A percentile compares a stretch with the other conserved stretches of the same genome.
Conservation (phyloP, 208 protist species). For the Leishmania guyanensis region DNA sequence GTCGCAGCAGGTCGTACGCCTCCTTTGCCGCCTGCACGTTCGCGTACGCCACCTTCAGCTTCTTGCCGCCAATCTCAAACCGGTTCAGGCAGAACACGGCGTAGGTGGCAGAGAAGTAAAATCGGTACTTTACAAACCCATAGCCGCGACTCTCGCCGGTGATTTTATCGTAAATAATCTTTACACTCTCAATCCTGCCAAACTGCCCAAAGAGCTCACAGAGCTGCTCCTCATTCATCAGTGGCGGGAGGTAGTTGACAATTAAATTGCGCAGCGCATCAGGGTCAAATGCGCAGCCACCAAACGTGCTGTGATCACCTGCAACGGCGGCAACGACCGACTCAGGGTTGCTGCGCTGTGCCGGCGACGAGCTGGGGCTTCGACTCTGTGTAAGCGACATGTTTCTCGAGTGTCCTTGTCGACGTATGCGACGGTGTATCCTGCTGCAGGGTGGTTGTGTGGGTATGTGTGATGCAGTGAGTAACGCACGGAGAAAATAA, state of each 20-base stretch:
- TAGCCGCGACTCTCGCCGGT: constrained; percentile 85
- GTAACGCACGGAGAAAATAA: not conserved
- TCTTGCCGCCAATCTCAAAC: constrained; percentile 78
- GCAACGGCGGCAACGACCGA: not conserved
- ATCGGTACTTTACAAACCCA: constrained; percentile 87
- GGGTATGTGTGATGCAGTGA: not conserved
- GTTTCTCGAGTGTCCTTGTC: not conserved
- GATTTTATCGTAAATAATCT: constrained; percentile 88
- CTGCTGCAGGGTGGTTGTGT: not conserved
- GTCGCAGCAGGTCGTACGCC: constrained; percentile 49
- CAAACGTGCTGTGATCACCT: not conserved
- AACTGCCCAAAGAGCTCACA: constrained; percentile 80
- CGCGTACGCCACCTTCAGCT: constrained; percentile 86
- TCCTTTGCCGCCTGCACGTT: constrained; percentile 66
- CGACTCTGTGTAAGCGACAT: constrained; percentile 14
- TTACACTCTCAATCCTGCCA: constrained; percentile 84
- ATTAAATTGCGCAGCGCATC: constrained; percentile 83
- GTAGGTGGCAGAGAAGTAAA: constrained; percentile 83
- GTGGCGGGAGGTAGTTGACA: constrained; percentile 85
- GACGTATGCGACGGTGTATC: not conserved
- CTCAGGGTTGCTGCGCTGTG: constrained; percentile 4
- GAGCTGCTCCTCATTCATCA: constrained; percentile 77
- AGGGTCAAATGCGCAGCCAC: constrained; percentile 39
- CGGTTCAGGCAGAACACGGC: constrained; percentile 82
- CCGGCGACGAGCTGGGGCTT: constrained; percentile 11